Conservation (phyloP, 208 protist genomes). For the Strigomonas culicis region DNA sequence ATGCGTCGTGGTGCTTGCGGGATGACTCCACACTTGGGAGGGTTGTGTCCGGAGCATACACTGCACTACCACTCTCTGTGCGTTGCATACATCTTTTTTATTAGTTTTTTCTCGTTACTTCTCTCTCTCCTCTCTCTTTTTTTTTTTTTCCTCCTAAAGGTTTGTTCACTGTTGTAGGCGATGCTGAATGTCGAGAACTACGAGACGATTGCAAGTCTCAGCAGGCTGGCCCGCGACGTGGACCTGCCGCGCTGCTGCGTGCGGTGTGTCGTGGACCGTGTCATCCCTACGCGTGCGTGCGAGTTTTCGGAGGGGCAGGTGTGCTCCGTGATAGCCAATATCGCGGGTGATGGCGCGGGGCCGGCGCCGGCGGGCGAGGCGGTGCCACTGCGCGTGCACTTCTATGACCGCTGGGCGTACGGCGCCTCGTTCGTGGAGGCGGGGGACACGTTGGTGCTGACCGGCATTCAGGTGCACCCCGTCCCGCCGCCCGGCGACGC, state of each 20-base stretch:
- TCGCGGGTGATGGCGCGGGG: slow-evolving; percentile 10
- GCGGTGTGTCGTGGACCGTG: slow-evolving; percentile 36
- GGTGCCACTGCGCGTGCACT: slow-evolving; percentile 38
- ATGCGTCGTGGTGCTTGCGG: too few relatives aligned
- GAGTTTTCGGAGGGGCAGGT: slow-evolving; percentile 57
- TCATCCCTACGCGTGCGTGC: slow-evolving; percentile 37
- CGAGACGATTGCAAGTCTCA: slow-evolving; percentile 37
- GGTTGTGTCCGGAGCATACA: too few relatives aligned
- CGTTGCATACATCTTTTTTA: neutral
- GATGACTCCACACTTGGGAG: too few relatives aligned
- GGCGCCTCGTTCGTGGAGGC: slow-evolving; percentile 58
- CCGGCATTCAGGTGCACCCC: slow-evolving; percentile 31
- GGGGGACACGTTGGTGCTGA: slow-evolving; percentile 55
- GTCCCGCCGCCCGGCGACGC: slow-evolving; percentile 7
- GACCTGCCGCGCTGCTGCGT: slow-evolving; percentile 27
- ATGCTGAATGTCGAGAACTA: slow-evolving; percentile 35
- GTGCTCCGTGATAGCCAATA: slow-evolving; percentile 39
- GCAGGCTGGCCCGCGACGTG: slow-evolving; percentile 20
- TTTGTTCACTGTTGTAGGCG: neutral
- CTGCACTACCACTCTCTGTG: neutral
- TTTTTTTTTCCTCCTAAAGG: too few relatives aligned
- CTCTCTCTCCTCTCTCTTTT: slow-evolving; percentile 1
- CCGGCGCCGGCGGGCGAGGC: slow-evolving; percentile 7
- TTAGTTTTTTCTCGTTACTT: neutral
- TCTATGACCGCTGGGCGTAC: slow-evolving; percentile 67